Evolutionary conservation across 768 basidiomycete species (phyloP).

Genomic region (Peribolospora baueri): DNA sequence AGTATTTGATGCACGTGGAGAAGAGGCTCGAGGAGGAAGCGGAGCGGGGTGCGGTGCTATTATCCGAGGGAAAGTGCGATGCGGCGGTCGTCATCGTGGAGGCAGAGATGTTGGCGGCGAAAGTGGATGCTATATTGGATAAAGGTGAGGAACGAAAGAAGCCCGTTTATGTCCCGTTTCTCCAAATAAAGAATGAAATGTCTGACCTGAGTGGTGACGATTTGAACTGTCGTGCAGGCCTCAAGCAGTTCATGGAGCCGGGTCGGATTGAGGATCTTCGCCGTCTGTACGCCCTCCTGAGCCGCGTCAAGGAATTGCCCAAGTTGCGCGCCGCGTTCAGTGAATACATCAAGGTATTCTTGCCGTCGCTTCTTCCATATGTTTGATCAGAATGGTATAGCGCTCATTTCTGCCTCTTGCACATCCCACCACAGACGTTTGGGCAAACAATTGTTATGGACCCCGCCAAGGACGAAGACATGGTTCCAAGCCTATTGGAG

Average conservation of each 20-base stretch:
- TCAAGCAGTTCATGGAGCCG: constrained; percentile 30
- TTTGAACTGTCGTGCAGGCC: constrained; percentile 24
- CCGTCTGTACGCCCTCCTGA: constrained; percentile 38
- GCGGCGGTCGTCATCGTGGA: constrained; percentile 26
- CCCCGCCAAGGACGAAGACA: constrained; percentile 37
- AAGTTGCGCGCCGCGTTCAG: constrained; percentile 39
- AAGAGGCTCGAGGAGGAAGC: constrained; percentile 55
- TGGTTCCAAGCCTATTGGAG: constrained; percentile 47
- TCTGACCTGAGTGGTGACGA: not conserved
- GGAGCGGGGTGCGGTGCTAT: constrained; percentile 14
- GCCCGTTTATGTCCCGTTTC: not conserved
- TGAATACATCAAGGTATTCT: constrained; percentile 32
- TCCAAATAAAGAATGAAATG: not conserved
- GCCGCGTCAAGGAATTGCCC: constrained; percentile 31
- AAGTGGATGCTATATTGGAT: constrained; percentile 27
- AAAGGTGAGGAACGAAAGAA: constrained; percentile 23
- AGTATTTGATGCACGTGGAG: constrained; percentile 35
- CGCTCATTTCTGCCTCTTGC: constrained; percentile 18
- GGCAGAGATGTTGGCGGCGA: constrained; percentile 31
- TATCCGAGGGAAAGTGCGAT: constrained; percentile 21
- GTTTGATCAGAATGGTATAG: constrained; percentile 46
- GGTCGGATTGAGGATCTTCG: constrained; percentile 26
- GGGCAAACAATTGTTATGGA: constrained; percentile 47
- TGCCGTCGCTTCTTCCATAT: not conserved
- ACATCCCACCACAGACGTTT: constrained; percentile 22